These are phyloP conservation scores for Candida coquimbonensis DNA, from an alignment of 805 yeast species.

Conservation along the genomic window DNA sequence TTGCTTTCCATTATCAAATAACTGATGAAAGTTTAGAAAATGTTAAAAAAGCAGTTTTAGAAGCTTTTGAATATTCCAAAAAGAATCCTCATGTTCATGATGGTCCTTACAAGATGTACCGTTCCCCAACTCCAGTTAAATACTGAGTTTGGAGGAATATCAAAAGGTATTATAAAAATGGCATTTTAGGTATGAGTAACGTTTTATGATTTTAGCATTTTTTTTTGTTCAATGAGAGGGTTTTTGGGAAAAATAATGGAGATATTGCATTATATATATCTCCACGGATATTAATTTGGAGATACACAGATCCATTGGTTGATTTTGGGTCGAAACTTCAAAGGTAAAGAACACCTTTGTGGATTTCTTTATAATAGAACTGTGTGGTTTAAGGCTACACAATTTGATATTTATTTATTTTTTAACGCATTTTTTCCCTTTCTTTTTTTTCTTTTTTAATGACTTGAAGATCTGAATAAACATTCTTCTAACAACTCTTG, in stretches of 20 bases:
- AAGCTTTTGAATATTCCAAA: slow-evolving; percentile 48
- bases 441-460: neutral
- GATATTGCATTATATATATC: neutral
- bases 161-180: slow-evolving; percentile 15
- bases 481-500: neutral
- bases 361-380: no score
- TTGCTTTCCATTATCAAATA: slow-evolving; percentile 75
- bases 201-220: neutral
- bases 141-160: slow-evolving; percentile 11
- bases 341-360: no score
- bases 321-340: no score
- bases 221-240: slow-evolving; percentile 2
- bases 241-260: neutral
- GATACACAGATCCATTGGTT: neutral
- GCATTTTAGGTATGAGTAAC: slow-evolving; percentile 18
- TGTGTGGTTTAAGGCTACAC: no score
- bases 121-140: slow-evolving; percentile 31
- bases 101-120: slow-evolving; percentile 42
- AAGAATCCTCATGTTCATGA: slow-evolving; percentile 43
- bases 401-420: no score
- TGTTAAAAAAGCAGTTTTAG: slow-evolving; percentile 50
- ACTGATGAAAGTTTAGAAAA: slow-evolving; percentile 46
- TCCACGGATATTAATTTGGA: neutral
- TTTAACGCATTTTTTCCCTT: no score
- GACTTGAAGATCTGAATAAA: neutral